Percentiles rank a stretch among this genome's conserved stretches.
Evolutionary conservation across 2,329 filamentous ascomycete species (phyloP).

Genomic region (Xylaria sp.): DNA sequence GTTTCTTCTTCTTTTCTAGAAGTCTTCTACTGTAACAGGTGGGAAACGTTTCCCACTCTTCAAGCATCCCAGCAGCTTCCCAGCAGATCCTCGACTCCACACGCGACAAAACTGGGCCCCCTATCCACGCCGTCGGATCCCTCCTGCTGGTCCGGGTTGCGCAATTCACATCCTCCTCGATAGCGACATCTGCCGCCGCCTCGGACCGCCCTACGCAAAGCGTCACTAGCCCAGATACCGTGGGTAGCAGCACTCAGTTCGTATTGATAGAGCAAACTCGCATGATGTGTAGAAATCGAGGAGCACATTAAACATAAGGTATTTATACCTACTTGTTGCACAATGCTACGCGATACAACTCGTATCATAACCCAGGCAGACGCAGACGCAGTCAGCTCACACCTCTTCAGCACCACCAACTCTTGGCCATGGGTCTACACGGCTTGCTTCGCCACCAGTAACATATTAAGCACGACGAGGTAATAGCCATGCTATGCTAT

Average conservation of each 20-base stretch:
- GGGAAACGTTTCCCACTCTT: conserved; percentile 19
- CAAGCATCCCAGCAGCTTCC: conserved; percentile 32
- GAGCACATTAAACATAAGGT: too few species aligned
- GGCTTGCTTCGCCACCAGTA: neutral
- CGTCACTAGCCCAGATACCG: too few species aligned
- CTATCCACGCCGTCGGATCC: conserved; percentile 35
- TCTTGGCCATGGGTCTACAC: neutral
- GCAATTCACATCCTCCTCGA: conserved; percentile 16
- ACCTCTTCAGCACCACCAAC: neutral
- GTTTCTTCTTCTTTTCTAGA: conserved; percentile 26
- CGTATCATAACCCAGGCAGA: neutral
- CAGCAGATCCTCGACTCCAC: conserved; percentile 32
- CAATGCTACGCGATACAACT: neutral
- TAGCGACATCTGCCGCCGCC: neutral
- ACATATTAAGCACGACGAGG: neutral
- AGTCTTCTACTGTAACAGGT: conserved; percentile 25
- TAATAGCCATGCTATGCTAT: neutral
- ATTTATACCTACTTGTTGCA: neutral
- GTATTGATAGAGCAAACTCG: too few species aligned
- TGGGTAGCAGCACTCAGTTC: too few species aligned
- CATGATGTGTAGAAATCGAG: too few species aligned
- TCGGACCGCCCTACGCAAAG: too few species aligned
- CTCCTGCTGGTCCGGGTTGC: conserved; percentile 31
- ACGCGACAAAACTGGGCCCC: conserved; percentile 33
- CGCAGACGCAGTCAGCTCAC: neutral